A percentile compares a stretch with the other conserved stretches of the same genome.
Conservation (phyloP, 306 rosid species). For the Corylus americana region DNA sequence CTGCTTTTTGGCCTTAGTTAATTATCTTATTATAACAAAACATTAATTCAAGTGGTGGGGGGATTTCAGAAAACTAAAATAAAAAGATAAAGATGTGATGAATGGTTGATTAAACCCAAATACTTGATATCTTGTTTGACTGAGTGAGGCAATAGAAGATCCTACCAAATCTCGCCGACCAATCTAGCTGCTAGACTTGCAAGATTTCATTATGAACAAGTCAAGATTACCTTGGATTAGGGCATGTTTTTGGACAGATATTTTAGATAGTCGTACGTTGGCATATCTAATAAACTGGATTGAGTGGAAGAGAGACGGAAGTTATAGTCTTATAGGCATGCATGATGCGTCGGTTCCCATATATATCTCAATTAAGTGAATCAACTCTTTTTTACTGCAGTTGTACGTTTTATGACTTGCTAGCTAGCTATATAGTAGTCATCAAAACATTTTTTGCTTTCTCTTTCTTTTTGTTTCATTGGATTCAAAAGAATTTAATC, state of each 20-base stretch:
- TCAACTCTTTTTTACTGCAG: no score
- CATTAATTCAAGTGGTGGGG: neutral
- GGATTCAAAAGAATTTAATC: no score
- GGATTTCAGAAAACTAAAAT: neutral
- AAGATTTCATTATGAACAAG: conserved; percentile 37
- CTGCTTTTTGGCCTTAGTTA: neutral
- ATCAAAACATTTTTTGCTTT: no score
- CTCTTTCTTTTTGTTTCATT: no score
- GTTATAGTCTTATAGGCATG: neutral
- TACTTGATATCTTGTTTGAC: conserved; percentile 35
- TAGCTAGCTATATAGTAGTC: no score
- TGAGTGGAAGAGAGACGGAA: neutral
- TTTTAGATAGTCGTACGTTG: conserved; percentile 29
- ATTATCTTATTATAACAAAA: neutral
- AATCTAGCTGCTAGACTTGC: conserved; percentile 23
- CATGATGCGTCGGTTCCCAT: neutral
- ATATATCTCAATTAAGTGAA: neutral
- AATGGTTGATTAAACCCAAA: conserved; percentile 7
- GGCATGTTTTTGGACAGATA: conserved; percentile 33
- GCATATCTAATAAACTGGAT: conserved; percentile 8
- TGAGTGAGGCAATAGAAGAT: conserved; percentile 34
- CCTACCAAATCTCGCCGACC: conserved; percentile 45
- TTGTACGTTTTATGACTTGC: no score
- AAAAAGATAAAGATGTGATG: conserved; percentile 33
- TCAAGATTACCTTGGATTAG: conserved; percentile 37